A percentile compares a stretch with the other conserved stretches of the same genome.
Evolutionary conservation across 345 rosid species (phyloP).

Genomic region (Arabidopsis arenosa): DNA sequence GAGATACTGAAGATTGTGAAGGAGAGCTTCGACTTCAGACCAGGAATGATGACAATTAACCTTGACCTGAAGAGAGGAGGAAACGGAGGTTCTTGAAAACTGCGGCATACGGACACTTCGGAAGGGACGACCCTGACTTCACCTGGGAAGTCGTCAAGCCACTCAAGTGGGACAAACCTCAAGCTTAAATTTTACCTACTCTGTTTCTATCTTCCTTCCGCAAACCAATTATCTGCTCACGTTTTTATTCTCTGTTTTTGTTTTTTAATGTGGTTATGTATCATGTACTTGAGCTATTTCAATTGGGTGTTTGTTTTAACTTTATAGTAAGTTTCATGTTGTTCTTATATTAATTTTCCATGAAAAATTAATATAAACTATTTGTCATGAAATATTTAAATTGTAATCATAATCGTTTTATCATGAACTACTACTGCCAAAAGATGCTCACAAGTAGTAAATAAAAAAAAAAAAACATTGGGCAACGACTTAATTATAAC

Average conservation of each 20-base stretch:
- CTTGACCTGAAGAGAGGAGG: slow-evolving; percentile 46
- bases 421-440: not conserved
- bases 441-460: not conserved
- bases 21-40: slow-evolving; percentile 44
- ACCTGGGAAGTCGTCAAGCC: slow-evolving; percentile 49
- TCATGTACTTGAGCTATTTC: not conserved
- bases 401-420: too few relatives aligned
- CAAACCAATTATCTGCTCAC: slow-evolving; percentile 16
- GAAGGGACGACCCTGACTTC: slow-evolving; percentile 49
- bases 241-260: not conserved
- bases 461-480: too few relatives aligned
- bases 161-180: slow-evolving; percentile 45
- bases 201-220: not conserved
- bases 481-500: too few relatives aligned
- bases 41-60: slow-evolving; percentile 47
- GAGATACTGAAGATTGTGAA: slow-evolving; percentile 47
- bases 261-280: not conserved
- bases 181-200: slow-evolving; percentile 25
- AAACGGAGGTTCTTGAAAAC: slow-evolving; percentile 44
- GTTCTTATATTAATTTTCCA: not conserved
- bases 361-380: not conserved
- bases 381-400: not conserved
- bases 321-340: not conserved
- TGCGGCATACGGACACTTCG: slow-evolving; percentile 45
- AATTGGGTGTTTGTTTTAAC: not conserved